Evolutionary conservation across 768 basidiomycete species (phyloP), one percentile per base, ranked within the genome.

Genomic region (Mycena amicta): DNA sequence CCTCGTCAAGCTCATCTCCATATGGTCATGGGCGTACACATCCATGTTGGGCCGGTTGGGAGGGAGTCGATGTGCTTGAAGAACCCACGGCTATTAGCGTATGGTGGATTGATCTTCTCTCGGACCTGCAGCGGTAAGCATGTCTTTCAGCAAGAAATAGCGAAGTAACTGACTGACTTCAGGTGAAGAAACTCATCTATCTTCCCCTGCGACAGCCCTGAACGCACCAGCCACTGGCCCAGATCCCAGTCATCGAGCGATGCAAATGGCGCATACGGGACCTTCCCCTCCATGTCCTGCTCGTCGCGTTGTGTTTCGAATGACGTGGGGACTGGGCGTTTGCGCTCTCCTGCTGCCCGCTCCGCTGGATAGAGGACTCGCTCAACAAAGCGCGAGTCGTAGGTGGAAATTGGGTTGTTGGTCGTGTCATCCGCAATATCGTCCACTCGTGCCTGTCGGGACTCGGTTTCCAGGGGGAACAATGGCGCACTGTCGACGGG

Each of bases 61-160:
- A 68, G 53, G 6, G 20, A 18, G 52, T 66, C 57, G 2, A 68
- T 40, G 20, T 61, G 59, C 45, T 68, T 28, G 8, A 68, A 53
- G 53, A 68, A 64, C 1, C 47, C 23, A 5, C 61, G 53, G 11
- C 59, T 67, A 28, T 57, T 69, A 18, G 59, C 41, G 31, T 62
- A 70, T 1, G 66, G 66, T 15, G 25, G 50, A 5, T 30, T 23
- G 15, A 37, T 4, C 50, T 52, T 52, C 27, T 37, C 47, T 13
- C 27, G 47, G 12, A 49, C 47, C 47, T 49, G 43, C 5, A n/a
- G n/a, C n/a, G n/a, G n/a, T n/a, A n/a, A n/a, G n/a, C n/a, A n/a
- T n/a, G n/a, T n/a, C n/a, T n/a, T n/a, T n/a, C n/a, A n/a, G n/a
- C n/a, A n/a, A n/a, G n/a, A n/a, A n/a, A n/a, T n/a, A n/a, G n/a